A percentile compares a stretch with the other conserved stretches of the same genome.
Conservation (phyloP, 148 eudicot genomes). For the Persicaria maculosa region DNA sequence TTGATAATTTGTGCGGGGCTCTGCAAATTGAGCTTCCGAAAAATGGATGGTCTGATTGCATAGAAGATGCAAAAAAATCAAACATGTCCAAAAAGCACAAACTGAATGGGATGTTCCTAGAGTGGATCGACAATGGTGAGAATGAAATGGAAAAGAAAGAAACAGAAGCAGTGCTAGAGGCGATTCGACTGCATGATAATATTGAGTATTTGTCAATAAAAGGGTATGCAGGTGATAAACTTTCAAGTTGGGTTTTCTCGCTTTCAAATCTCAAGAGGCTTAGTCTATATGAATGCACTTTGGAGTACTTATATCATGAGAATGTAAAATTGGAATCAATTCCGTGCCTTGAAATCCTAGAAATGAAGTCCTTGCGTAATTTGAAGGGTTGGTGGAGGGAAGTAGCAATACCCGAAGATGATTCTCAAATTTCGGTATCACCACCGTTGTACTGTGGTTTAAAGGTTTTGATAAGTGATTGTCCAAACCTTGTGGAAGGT, state of each 20-base stretch:
- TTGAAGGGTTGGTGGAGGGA: no score
- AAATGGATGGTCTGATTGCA: background rate
- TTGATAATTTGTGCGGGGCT: background rate
- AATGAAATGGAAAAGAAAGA: background rate
- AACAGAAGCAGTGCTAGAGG: background rate
- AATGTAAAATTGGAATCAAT: no score
- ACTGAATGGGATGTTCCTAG: background rate
- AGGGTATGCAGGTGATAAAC: background rate
- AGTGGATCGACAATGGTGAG: constrained; percentile 1
- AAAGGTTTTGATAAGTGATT: no score
- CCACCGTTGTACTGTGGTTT: no score
- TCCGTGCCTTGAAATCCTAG: no score
- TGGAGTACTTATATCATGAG: background rate
- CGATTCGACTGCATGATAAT: background rate
- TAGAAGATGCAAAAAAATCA: background rate
- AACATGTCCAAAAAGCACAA: background rate
- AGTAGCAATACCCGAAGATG: no score
- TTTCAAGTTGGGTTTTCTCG: background rate
- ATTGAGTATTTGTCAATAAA: background rate
- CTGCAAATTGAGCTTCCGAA: background rate
- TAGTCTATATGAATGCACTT: background rate
- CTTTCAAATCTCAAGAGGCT: background rate
- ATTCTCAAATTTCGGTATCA: no score
- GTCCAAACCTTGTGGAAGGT: no score
- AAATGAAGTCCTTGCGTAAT: no score